Evolutionary conservation across 2,329 filamentous ascomycete species (phyloP).

Genomic region (Trichophyton mentagrophytes): DNA sequence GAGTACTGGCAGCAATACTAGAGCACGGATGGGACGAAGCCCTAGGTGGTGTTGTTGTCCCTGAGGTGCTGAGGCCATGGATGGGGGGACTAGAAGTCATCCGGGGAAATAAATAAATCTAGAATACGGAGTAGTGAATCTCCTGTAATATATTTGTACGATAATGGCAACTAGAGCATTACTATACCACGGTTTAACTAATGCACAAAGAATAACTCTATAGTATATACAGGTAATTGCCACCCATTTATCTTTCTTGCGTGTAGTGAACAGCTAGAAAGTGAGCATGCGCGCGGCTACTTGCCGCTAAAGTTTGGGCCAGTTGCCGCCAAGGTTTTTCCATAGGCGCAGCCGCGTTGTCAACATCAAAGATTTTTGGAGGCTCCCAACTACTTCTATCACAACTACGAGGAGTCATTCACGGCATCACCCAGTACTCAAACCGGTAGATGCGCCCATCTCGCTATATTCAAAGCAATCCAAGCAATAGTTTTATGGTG

Average conservation of each 20-base stretch:
- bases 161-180: not conserved
- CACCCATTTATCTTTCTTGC: too few relatives aligned
- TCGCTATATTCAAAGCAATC: too few relatives aligned
- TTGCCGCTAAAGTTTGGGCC: not conserved
- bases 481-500: too few relatives aligned
- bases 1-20: constrained; percentile 75
- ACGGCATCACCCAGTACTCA: too few relatives aligned
- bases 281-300: too few relatives aligned
- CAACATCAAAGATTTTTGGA: not conserved
- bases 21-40: constrained; percentile 81
- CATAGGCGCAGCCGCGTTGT: not conserved
- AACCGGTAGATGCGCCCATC: too few relatives aligned
- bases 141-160: not conserved
- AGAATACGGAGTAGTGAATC: not conserved
- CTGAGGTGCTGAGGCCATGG: constrained; percentile 65
- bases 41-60: constrained; percentile 55
- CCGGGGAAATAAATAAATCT: constrained; percentile 19
- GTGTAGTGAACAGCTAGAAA: too few relatives aligned
- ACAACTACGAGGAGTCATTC: too few relatives aligned
- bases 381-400: too few relatives aligned
- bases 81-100: constrained; percentile 68
- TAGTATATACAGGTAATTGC: too few relatives aligned
- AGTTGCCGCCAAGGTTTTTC: not conserved
- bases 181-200: too few relatives aligned
- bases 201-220: too few relatives aligned